A percentile compares a stretch with the other conserved stretches of the same genome.
These are phyloP conservation scores for Homolaphlyctis polyrhiza DNA, from an alignment of 371 early-diverging fungal genomes.

Conservation along the genomic window DNA sequence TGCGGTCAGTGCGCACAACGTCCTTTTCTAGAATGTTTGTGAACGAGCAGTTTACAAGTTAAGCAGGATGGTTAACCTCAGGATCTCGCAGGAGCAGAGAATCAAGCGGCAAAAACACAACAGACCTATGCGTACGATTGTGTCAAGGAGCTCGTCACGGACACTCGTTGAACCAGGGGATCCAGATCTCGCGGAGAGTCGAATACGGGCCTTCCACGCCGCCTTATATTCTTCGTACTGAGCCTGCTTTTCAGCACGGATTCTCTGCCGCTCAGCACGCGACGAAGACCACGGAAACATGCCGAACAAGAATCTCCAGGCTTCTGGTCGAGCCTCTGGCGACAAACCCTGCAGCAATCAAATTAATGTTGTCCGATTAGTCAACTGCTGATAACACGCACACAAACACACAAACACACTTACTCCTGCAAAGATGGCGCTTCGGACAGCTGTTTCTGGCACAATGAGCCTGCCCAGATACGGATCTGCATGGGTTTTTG, in stretches of 20 bases:
- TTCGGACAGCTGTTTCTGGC: background rate
- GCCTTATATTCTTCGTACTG: background rate
- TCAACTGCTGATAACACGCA: background rate
- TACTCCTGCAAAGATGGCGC: slow-evolving; percentile 2
- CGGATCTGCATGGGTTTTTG: too few relatives aligned
- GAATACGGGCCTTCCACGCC: background rate
- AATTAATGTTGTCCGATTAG: too few relatives aligned
- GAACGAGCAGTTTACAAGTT: too few relatives aligned
- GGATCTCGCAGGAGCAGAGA: background rate
- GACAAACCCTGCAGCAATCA: too few relatives aligned
- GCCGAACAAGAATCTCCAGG: slow-evolving; percentile 80
- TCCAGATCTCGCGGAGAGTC: background rate
- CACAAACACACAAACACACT: background rate
- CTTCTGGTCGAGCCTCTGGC: slow-evolving; percentile 75
- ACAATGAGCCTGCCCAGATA: too few relatives aligned
- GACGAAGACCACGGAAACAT: slow-evolving; percentile 82
- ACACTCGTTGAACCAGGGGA: background rate
- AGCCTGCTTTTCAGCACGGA: slow-evolving; percentile 5
- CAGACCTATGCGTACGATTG: background rate
- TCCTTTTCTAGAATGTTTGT: slow-evolving; percentile 71
- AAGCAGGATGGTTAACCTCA: too few relatives aligned
- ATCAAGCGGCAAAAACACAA: background rate
- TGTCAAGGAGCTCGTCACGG: background rate
- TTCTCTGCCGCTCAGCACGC: slow-evolving; percentile 57
- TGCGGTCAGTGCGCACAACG: slow-evolving; percentile 80